Conservation (phyloP, 2,329 filamentous ascomycete species). For the Colletotrichum cereale region DNA sequence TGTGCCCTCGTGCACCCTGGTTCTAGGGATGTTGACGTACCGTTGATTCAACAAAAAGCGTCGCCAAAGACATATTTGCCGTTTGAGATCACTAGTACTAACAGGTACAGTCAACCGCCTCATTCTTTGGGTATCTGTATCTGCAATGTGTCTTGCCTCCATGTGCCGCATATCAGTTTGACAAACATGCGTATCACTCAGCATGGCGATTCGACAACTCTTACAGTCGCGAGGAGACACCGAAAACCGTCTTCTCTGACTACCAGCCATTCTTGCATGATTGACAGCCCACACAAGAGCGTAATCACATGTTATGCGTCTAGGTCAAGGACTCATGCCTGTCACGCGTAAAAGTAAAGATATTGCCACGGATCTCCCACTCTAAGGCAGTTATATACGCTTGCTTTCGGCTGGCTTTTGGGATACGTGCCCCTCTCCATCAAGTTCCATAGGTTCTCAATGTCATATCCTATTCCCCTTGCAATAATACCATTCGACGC, state of each 20-base stretch:
- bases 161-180: background rate
- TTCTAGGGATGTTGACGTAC: background rate
- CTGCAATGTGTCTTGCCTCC: background rate
- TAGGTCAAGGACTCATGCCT: slow-evolving; percentile 9
- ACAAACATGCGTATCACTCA: background rate
- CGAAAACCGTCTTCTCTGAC: background rate
- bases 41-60: background rate
- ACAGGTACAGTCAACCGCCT: background rate
- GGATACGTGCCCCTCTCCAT: background rate
- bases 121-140: too few relatives aligned
- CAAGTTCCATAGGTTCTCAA: background rate
- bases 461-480: background rate
- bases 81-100: background rate
- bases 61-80: background rate
- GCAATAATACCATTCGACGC: background rate
- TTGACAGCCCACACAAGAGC: background rate
- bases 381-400: background rate
- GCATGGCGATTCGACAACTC: slow-evolving; percentile 1
- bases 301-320: background rate
- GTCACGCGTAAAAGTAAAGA: slow-evolving; percentile 1
- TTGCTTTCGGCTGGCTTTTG: background rate
- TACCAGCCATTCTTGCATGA: background rate
- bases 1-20: background rate
- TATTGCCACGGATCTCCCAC: slow-evolving; percentile 3
- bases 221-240: background rate